phyloP scores from a whole-genome alignment of 179 eudicot species.

The Heliamphora pulchella region DNA sequence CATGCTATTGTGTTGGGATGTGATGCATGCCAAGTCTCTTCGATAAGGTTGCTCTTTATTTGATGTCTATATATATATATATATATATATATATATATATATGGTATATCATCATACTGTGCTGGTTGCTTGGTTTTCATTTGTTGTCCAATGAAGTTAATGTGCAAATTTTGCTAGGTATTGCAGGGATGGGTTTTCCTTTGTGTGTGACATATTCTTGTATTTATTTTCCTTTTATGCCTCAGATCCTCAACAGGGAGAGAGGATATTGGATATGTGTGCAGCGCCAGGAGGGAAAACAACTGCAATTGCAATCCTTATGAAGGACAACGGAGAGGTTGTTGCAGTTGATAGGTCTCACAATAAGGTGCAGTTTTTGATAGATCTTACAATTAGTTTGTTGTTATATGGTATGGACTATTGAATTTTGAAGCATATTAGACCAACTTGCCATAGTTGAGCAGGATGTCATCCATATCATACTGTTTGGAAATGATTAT shows the following conservation, averaged over 20 bases:
- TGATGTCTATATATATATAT: neutral
- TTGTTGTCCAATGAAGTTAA: neutral
- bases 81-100: too few species aligned
- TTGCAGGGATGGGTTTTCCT: neutral
- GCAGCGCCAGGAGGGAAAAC: constrained; percentile 99
- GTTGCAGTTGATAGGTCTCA: constrained; percentile 92
- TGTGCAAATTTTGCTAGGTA: neutral
- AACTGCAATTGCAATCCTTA: constrained; percentile 87
- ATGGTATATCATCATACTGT: neutral
- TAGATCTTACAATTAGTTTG: neutral
- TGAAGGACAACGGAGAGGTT: constrained; percentile 85
- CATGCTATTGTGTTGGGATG: constrained; percentile 4
- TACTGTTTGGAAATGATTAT: too few species aligned
- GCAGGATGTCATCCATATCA: neutral
- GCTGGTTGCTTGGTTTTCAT: neutral
- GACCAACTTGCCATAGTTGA: neutral
- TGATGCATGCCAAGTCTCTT: neutral
- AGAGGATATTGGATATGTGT: constrained; percentile 84
- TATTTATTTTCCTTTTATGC: neutral
- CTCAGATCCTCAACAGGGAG: constrained; percentile 81
- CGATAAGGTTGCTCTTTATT: neutral
- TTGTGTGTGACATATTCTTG: neutral
- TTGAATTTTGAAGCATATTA: neutral
- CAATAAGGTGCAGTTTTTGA: constrained; percentile 60
- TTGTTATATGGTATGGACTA: neutral